Evolutionary conservation across 768 basidiomycete species (phyloP).

Genomic region (Gelatoporia subvermispora): DNA sequence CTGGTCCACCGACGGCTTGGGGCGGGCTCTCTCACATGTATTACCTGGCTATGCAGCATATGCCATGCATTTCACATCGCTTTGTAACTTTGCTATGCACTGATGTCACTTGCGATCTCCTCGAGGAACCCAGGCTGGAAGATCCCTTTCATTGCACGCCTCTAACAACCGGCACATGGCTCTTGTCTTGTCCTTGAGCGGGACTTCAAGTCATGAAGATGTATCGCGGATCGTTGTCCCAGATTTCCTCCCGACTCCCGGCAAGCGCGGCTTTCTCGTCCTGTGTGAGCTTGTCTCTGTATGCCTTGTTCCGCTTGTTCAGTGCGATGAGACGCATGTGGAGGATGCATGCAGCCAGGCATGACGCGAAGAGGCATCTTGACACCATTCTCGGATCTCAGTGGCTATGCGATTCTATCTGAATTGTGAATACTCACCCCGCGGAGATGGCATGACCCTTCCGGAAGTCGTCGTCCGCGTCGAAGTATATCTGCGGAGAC

Average conservation of each 20-base stretch:
- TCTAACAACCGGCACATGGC: too few relatives aligned
- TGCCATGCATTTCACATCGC: too few relatives aligned
- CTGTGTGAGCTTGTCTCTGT: constrained; percentile 23
- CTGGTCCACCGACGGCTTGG: too few relatives aligned
- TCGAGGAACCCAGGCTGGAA: too few relatives aligned
- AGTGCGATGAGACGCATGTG: constrained; percentile 38
- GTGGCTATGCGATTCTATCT: too few relatives aligned
- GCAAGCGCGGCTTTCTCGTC: constrained; percentile 26
- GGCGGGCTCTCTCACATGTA: too few relatives aligned
- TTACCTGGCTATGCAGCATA: too few relatives aligned
- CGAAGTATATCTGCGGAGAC: constrained; percentile 54
- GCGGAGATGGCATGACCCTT: constrained; percentile 56
- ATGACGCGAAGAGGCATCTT: constrained; percentile 42
- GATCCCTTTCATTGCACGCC: not conserved
- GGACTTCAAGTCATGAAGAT: constrained; percentile 41
- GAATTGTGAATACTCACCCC: constrained; percentile 38
- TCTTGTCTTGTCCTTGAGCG: too few relatives aligned
- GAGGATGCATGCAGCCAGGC: constrained; percentile 37
- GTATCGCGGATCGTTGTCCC: constrained; percentile 49
- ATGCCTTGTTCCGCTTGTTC: constrained; percentile 37
- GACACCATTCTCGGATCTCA: too few relatives aligned
- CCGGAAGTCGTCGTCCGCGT: constrained; percentile 43
- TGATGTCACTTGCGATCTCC: too few relatives aligned
- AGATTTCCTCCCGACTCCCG: constrained; percentile 32
- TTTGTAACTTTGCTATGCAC: too few relatives aligned